Evolutionary conservation across 495 filamentous ascomycete genomes (phyloP), one percentile per base, ranked within the genome.

Genomic region (Peziza echinospora): DNA sequence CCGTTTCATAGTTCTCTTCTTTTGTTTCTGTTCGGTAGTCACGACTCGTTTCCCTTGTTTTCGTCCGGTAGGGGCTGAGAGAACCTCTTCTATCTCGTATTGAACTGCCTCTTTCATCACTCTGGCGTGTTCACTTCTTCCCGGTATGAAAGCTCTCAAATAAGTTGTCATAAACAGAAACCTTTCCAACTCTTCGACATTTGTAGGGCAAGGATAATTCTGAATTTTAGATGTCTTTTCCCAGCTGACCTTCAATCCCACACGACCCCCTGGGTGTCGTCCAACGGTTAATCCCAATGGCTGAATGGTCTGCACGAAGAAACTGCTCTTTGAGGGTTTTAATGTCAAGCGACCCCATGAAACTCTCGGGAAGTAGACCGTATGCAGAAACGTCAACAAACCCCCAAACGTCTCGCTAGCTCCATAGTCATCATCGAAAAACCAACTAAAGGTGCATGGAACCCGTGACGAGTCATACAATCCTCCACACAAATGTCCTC

Each of bases 391-490:
- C 0, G 44, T n/a, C 2, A 44, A 3, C 11, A 34, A 24, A 0
- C 0, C 13, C 1, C 37, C 1, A 1, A 26, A 25, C 0, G 13
- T 23, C 0, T 1, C 7, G 1, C 26, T 21, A 0, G 24, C 40
- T 0, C 45, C 41, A 21, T 44, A 51, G 5, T 43, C 41, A 13
- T 51, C 49, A 41, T 51, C 49, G 0, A 41, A 26, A 16, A 47
- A 47, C 6, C 24, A 44, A 2, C 25, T 45, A n/a, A 37, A 46
- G 3, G 44, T 17, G n/a, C n/a, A n/a, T n/a, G n/a, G n/a, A n/a
- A n/a, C n/a, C n/a, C n/a, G n/a, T n/a, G n/a, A n/a, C n/a, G n/a
- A n/a, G n/a, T n/a, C n/a, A n/a, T n/a, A n/a, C n/a, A n/a, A n/a
- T n/a, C n/a, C n/a, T 17, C 0, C 9, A 8, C 21, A 11, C 3